Conservation (phyloP, 345 rosid species). For the Draba incana region DNA sequence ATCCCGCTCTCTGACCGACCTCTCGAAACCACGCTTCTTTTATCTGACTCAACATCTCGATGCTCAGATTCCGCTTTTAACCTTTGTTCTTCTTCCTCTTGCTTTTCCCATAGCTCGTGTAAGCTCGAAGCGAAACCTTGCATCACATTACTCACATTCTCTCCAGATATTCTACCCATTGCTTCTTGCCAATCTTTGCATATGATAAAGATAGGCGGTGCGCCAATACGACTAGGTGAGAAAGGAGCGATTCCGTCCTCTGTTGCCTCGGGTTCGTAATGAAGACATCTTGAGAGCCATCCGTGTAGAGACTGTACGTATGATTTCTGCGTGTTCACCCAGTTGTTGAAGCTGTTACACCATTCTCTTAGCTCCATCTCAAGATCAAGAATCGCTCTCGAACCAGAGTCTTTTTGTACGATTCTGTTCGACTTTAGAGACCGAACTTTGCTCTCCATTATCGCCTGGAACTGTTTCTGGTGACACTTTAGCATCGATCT, state of each 20-base stretch:
- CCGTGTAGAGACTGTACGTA: slow-evolving; percentile 65
- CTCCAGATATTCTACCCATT: slow-evolving; percentile 65
- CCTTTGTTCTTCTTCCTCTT: slow-evolving; percentile 71
- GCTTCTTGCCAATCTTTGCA: slow-evolving; percentile 90
- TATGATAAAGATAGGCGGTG: slow-evolving; percentile 74
- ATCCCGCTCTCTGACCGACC: slow-evolving; percentile 62
- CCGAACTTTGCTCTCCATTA: slow-evolving; percentile 78
- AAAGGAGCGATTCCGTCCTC: slow-evolving; percentile 85
- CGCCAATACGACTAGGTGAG: slow-evolving; percentile 82
- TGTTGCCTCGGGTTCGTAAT: slow-evolving; percentile 65
- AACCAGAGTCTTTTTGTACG: slow-evolving; percentile 58
- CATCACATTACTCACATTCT: slow-evolving; percentile 63
- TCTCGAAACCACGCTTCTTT: slow-evolving; percentile 58
- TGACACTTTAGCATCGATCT: slow-evolving; percentile 85
- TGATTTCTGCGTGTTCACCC: slow-evolving; percentile 70
- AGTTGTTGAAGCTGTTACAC: slow-evolving; percentile 63
- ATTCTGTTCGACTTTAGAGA: slow-evolving; percentile 60
- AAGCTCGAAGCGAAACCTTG: slow-evolving; percentile 63
- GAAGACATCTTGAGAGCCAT: slow-evolving; percentile 74
- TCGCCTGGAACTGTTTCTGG: slow-evolving; percentile 82
- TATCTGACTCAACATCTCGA: slow-evolving; percentile 24
- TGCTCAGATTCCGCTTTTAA: slow-evolving; percentile 61
- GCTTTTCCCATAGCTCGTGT: slow-evolving; percentile 80
- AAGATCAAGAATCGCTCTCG: slow-evolving; percentile 70
- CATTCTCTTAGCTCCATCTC: slow-evolving; percentile 82